Base-by-base conservation (phyloP, 257 asterid genomes). In the Verbascum thapsus region DNA sequence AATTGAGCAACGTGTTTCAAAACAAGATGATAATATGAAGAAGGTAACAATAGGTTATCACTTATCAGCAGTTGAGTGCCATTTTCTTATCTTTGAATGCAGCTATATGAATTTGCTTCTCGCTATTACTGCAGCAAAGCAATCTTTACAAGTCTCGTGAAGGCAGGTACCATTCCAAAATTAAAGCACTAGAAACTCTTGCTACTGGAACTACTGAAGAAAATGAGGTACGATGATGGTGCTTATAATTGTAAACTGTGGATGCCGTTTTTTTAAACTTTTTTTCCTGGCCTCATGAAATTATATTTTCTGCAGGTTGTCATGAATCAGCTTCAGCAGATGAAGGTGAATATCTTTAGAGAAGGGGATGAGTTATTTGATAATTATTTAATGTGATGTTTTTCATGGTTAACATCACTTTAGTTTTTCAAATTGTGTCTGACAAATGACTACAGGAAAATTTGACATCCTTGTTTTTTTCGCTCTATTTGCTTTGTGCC, bases 121-220 rank as follows among this genome's bases (percentile, higher is more conserved):
- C 66, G 54, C 40, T 63, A 16, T 71, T 40, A 51, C 42, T 82
- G 72, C 95, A 94, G 99, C 97, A 85, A 85, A 76, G 78, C 83
- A 77, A 68, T 70, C 69, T 84, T 74, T 81, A 75, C 76, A 94
- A 81, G 81, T 82, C 88, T 48, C 97, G 95, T 32, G 97, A 87
- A 62, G 94, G 76, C 63, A 87, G 77, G 74, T 87, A 87, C 67
- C 86, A 81, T 41, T 72, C 80, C 51, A 94, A 73, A 78, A 70
- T 87, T 52, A 84, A 72, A 80, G 95, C 88, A 39, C 75, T 90
- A 30, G 97, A 90, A 80, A 80, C 92, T 64, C 95, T 94, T 69
- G 82, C 88, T 30, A 64, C 73, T 15, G 99, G 96, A 73, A 78
- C 95, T 49, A 70, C 80, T 17, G 96, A 90, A 76, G 97, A 94